Base-by-base conservation (phyloP, 1,139 yeast genomes). In the Pneumocystis sp. region DNA sequence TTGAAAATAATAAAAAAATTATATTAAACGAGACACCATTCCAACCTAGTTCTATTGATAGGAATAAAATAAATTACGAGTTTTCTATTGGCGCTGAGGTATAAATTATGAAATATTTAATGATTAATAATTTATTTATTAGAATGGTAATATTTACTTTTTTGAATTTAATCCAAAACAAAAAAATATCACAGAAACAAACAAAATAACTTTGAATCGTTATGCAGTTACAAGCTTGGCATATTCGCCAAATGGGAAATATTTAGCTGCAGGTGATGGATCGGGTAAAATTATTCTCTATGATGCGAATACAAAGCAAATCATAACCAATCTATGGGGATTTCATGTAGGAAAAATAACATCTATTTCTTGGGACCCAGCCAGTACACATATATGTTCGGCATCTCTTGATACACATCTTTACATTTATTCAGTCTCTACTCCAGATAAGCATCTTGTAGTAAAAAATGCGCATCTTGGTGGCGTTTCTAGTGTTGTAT, bases 251-350 rank as follows among this genome's bases (percentile, higher is more conserved):
- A 79, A 85, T 70, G 87, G 84, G 15, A 76, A 80, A 67, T 81
- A 78, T 68, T 79, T 86, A 35, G 97, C 97, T 0, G 89, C 86
- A 34, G 97, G 97, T 63, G 97, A 91, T 72, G 79, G 82, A 3
- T 79, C 87, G 62, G 98, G 98, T 57, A 93, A 93, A 74, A 88
- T 89, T 70, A 66, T 71, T 34, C 79, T 89, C 40, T 89, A 84
- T 75, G 81, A 84, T 68, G 74, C 83, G 21, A 75, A 76, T 0
- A 84, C 84, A 63, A 82, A 80, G 59, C 72, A 81, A 7, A 79
- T 88, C 7, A 83, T 87, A 62, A 90, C 97, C 1, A 84, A 95
- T 0, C 83, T 97, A 73, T 93, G 99, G 99, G 86, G 96, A 0
- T 91, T 88, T 84, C 97, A 95, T 74, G 87, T 91, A 2, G 85